These are phyloP conservation scores for Naganishia onofrii DNA, from an alignment of 768 basidiomycete genomes.

Conservation along the genomic window DNA sequence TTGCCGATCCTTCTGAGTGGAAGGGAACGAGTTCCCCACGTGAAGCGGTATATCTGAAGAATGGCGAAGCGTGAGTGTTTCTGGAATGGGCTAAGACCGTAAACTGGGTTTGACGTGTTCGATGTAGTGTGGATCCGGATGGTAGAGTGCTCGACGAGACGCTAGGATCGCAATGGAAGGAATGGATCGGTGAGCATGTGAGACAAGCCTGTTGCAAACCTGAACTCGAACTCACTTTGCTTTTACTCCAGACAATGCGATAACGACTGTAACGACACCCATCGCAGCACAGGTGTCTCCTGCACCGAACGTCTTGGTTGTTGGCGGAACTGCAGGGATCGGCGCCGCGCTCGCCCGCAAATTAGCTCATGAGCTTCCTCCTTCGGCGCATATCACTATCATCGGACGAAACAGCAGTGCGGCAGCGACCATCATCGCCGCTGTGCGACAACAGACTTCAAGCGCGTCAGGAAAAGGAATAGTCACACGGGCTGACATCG, in stretches of 20 bases:
- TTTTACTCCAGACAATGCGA: background rate
- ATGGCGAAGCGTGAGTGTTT: conserved; percentile 16
- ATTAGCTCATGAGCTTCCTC: conserved; percentile 16
- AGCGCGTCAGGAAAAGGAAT: background rate
- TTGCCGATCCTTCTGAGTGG: background rate
- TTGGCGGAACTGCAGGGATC: conserved; percentile 26
- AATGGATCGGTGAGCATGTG: conserved; percentile 10
- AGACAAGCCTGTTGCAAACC: background rate
- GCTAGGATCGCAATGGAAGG: conserved; percentile 2
- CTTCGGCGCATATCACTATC: conserved; percentile 25
- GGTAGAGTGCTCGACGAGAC: background rate
- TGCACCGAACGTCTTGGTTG: background rate
- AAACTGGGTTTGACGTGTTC: background rate
- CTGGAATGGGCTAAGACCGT: background rate
- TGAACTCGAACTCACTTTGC: background rate
- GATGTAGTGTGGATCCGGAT: background rate
- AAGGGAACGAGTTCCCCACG: background rate
- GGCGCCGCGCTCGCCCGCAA: conserved; percentile 19
- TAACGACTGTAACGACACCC: background rate
- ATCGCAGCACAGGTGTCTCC: background rate
- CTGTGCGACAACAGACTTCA: background rate
- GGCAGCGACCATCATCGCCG: background rate
- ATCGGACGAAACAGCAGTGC: conserved; percentile 21
- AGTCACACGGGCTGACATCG: background rate
- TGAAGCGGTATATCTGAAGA: conserved; percentile 25